Evolutionary conservation across 208 protist species (phyloP).

Genomic region (Porcisia hertigi): DNA sequence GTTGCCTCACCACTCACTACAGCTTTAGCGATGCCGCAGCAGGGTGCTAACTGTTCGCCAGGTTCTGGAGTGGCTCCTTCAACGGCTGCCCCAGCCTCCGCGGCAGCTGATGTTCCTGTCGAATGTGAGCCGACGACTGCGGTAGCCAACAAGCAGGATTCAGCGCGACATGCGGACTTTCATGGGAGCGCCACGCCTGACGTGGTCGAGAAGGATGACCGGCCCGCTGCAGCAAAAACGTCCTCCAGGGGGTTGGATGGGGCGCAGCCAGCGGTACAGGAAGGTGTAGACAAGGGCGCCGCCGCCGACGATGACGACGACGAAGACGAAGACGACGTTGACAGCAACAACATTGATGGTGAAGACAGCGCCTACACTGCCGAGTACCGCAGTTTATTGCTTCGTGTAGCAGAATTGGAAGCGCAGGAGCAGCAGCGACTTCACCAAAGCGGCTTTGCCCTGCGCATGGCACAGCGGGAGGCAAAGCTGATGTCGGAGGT

Average conservation of each 20-base stretch:
- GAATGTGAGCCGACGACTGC: neutral
- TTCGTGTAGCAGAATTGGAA: conserved; percentile 55
- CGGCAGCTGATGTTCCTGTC: neutral
- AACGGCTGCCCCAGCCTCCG: neutral
- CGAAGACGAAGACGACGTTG: neutral
- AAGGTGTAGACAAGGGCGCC: too few species aligned
- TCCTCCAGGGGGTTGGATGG: neutral
- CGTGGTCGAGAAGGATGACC: neutral
- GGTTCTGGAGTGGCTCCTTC: neutral
- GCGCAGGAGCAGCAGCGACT: conserved; percentile 21
- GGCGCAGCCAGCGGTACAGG: neutral
- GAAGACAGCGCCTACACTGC: conserved; percentile 27
- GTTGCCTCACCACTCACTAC: neutral
- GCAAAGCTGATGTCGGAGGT: conserved; percentile 29
- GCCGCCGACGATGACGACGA: neutral
- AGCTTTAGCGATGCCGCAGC: neutral
- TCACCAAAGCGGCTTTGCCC: conserved; percentile 30
- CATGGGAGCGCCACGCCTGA: too few species aligned
- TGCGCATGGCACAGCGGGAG: conserved; percentile 43
- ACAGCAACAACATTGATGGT: conserved; percentile 8
- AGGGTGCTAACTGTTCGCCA: neutral
- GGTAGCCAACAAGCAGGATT: neutral
- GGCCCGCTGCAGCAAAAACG: neutral
- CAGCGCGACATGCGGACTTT: neutral
- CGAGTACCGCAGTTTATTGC: conserved; percentile 34